Base-by-base conservation (phyloP, 805 yeast species). In the Saccharomyces cerevisiae region DNA sequence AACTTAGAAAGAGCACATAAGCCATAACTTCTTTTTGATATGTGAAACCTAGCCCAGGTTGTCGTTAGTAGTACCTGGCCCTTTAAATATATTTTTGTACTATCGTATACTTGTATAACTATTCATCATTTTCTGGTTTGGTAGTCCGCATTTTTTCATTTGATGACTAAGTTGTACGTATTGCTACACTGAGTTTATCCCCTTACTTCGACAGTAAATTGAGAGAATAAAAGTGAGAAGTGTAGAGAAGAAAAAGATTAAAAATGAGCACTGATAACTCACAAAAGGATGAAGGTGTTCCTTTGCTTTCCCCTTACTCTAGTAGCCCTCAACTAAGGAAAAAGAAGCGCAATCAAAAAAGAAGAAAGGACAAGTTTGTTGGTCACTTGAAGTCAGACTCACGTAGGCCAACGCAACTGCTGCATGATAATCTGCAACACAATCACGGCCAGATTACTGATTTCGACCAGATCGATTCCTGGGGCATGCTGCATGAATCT, bases 401-500 rank as follows among this genome's bases (percentile, higher is more conserved):
- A 27, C 32, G 24, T 47, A 26, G 36, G 9, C 36, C 31, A 5
- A 29, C 50, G 8, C 36, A 47, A 28, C 32, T 29, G 21, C 41
- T 31, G 36, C 51, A 17, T n/a, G 27, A 21, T 26, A 41, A 13
- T 51, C 46, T 17, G 32, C 46, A 32, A 29, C 31, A 50, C 32
- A 48, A 48, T 13, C 54, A 49, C 11, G 51, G 41, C 13, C 43
- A 57, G n/a, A 49, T 55, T 6, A 63, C 66, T 4, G 71, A 68
- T 53, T 66, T 67, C 50, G 70, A 67, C 29, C 64, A 67, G 43
- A 63, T 62, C 1, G 72, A 68, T 48, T 67, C 72, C 1, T 61
- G 65, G 67, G 72, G 72, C 26, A 55, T 68, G 51, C 53, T 68
- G 36, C 72, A 68, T 54, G 72, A 67, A 48, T 58, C 61, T 5